phyloP scores from a whole-genome alignment of 495 filamentous ascomycete genomes.

The Tuber umbilicatum region DNA sequence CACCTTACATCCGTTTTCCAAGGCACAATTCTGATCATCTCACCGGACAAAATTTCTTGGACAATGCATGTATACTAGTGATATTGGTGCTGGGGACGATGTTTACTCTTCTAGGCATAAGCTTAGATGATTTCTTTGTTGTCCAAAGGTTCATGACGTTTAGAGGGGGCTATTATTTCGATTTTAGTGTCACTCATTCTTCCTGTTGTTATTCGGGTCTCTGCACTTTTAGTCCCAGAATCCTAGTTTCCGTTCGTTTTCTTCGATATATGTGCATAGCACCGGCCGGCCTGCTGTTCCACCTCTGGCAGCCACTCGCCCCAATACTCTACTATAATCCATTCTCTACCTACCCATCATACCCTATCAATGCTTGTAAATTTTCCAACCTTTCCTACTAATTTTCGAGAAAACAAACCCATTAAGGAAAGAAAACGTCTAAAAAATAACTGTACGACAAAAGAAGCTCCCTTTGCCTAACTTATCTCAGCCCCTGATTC shows the following conservation, averaged over 20 bases:
- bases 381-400: not conserved
- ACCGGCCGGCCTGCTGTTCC: not conserved
- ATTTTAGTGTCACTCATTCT: not conserved
- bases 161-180: slow-evolving; percentile 1
- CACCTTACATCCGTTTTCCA: not conserved
- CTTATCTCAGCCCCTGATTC: not conserved
- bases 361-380: not conserved
- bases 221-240: not conserved
- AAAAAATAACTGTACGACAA: not conserved
- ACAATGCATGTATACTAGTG: not conserved
- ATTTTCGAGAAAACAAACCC: not conserved
- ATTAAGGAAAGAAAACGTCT: not conserved
- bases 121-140: not conserved
- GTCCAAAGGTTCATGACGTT: not conserved
- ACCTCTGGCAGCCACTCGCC: not conserved
- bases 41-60: not conserved
- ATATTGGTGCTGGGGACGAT: not conserved
- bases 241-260: not conserved
- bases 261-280: not conserved
- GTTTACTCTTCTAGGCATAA: not conserved
- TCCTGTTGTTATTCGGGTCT: not conserved
- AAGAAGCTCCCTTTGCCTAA: not conserved
- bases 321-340: not conserved
- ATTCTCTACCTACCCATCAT: not conserved
- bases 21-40: not conserved